A percentile compares a stretch with the other conserved stretches of the same genome.
These are phyloP conservation scores for Pichia sp. DNA, from an alignment of 1,139 yeast species.

Conservation along the genomic window DNA sequence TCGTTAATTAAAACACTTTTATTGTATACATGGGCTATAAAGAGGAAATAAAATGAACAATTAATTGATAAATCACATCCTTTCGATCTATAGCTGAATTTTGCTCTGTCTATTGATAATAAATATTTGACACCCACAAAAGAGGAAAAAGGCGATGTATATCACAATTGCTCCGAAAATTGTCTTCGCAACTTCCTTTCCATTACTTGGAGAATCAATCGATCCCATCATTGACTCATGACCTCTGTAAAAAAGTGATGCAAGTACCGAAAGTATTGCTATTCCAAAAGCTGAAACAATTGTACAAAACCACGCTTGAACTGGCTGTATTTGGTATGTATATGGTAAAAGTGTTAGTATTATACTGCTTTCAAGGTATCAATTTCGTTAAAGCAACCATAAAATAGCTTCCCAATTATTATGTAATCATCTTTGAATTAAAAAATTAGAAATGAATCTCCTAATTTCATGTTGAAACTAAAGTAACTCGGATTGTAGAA, in stretches of 20 bases:
- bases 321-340: slow-evolving; percentile 46
- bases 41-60: too few species aligned
- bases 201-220: slow-evolving; percentile 83
- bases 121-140: slow-evolving; percentile 81
- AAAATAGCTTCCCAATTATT: too few species aligned
- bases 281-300: slow-evolving; percentile 86
- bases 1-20: too few species aligned
- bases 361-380: too few species aligned
- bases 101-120: slow-evolving; percentile 55
- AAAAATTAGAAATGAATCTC: too few species aligned
- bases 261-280: slow-evolving; percentile 77
- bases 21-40: background rate
- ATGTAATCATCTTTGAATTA: too few species aligned
- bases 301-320: slow-evolving; percentile 93
- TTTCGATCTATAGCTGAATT: slow-evolving; percentile 39
- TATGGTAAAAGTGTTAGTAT: background rate
- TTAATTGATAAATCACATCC: background rate
- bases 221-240: slow-evolving; percentile 95
- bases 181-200: slow-evolving; percentile 84
- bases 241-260: slow-evolving; percentile 66
- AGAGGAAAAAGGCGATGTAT: slow-evolving; percentile 68
- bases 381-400: too few species aligned
- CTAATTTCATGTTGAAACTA: background rate
- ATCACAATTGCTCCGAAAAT: slow-evolving; percentile 85
- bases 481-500: background rate